A percentile compares a stretch with the other conserved stretches of the same genome.
Evolutionary conservation across 2,329 filamentous ascomycete species (phyloP).

Genomic region (Aspergillus piperis): DNA sequence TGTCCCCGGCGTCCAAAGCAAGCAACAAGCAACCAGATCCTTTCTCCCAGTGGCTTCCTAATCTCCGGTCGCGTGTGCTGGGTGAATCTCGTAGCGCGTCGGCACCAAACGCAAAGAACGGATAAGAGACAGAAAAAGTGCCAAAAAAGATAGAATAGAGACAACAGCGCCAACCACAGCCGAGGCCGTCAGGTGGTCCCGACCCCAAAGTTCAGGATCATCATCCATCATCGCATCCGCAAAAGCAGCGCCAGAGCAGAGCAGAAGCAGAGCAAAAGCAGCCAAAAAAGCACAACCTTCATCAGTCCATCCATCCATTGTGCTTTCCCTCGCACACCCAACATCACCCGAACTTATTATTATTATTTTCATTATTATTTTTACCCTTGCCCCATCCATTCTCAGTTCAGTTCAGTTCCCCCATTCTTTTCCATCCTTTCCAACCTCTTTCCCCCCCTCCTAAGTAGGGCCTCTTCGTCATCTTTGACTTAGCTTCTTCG

Average conservation of each 20-base stretch:
- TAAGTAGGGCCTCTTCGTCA: neutral
- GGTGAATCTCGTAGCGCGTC: neutral
- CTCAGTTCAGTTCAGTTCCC: no score
- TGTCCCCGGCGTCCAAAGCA: neutral
- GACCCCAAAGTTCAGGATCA: constrained; percentile 24
- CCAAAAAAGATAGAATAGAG: neutral
- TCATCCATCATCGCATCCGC: constrained; percentile 16
- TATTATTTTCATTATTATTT: no score
- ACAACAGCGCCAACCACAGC: constrained; percentile 21
- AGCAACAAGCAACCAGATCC: neutral
- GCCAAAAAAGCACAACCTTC: constrained; percentile 11
- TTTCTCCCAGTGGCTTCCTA: neutral
- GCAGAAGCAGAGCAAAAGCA: constrained; percentile 5
- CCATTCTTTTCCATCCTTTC: constrained; percentile 5
- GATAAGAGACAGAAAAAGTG: neutral
- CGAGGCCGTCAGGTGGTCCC: constrained; percentile 37
- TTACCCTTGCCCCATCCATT: no score
- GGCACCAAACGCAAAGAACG: neutral
- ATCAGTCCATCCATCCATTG: constrained; percentile 3
- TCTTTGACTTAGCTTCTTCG: neutral
- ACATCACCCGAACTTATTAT: no score
- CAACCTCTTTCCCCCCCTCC: neutral
- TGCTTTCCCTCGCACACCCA: neutral
- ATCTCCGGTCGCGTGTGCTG: constrained; percentile 3
- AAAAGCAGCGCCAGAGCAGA: neutral